phyloP scores from a whole-genome alignment of 1,139 yeast species.

The Yamadazyma siamensis region DNA sequence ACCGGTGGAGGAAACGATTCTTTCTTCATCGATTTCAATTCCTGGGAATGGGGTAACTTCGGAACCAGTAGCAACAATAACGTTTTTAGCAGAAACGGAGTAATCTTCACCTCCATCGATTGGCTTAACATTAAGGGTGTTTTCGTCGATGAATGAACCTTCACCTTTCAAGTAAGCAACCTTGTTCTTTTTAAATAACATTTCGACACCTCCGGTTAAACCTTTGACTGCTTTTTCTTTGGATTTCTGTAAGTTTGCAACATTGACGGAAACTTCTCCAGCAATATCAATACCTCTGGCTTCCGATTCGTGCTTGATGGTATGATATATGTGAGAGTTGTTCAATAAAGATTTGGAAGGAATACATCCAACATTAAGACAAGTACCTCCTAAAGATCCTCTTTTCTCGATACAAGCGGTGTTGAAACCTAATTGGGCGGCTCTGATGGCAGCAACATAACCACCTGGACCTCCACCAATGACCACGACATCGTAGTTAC shows the following conservation, averaged over 20 bases:
- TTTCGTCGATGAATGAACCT: slow-evolving; percentile 84
- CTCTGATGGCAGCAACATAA: slow-evolving; percentile 96
- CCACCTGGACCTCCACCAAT: slow-evolving; percentile 99
- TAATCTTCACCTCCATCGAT: slow-evolving; percentile 74
- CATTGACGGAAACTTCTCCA: slow-evolving; percentile 70
- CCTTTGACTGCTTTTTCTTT: slow-evolving; percentile 88
- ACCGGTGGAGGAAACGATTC: slow-evolving; percentile 96
- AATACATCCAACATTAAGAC: slow-evolving; percentile 97
- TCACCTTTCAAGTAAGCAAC: slow-evolving; percentile 92
- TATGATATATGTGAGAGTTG: slow-evolving; percentile 92
- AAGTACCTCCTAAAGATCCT: slow-evolving; percentile 96
- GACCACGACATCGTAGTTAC: slow-evolving; percentile 80
- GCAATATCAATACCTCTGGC: slow-evolving; percentile 85
- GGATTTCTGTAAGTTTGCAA: slow-evolving; percentile 81
- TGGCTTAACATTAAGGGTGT: slow-evolving; percentile 76
- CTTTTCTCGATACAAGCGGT: slow-evolving; percentile 97
- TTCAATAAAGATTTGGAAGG: slow-evolving; percentile 95
- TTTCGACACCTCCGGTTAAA: slow-evolving; percentile 90
- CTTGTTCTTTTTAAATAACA: slow-evolving; percentile 92
- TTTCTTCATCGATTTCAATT: slow-evolving; percentile 91
- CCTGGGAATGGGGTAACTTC: slow-evolving; percentile 99
- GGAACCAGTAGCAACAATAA: slow-evolving; percentile 97
- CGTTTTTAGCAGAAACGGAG: slow-evolving; percentile 72
- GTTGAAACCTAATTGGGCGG: slow-evolving; percentile 91
- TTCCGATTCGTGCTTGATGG: slow-evolving; percentile 79